These are phyloP conservation scores for Micractinium sp. DNA, from an alignment of 139 green algal species.

Conservation along the genomic window DNA sequence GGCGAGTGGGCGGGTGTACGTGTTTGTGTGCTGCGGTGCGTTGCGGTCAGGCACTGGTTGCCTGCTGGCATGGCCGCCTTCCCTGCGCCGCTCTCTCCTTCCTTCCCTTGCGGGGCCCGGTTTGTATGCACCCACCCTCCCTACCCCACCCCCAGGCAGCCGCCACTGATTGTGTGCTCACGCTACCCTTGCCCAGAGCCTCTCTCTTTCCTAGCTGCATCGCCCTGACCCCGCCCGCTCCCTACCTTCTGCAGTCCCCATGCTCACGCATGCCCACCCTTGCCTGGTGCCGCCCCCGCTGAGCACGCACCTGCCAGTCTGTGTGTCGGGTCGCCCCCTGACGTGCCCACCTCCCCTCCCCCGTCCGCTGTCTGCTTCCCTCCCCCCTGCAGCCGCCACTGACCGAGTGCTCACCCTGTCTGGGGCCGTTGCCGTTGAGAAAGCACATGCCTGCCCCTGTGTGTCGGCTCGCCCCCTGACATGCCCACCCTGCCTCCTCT, in stretches of 20 bases:
- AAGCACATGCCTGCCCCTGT: too few relatives aligned
- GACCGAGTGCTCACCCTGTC: conserved; percentile 50
- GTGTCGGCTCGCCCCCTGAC: too few relatives aligned
- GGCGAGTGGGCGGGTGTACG: not conserved
- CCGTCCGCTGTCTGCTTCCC: not conserved
- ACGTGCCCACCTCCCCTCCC: not conserved
- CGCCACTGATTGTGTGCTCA: conserved; percentile 49
- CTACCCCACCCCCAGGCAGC: not conserved
- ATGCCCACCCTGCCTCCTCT: not conserved
- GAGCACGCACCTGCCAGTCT: too few relatives aligned
- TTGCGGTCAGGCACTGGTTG: not conserved
- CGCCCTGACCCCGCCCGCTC: too few relatives aligned
- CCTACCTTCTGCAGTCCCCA: not conserved
- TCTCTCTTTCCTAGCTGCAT: too few relatives aligned
- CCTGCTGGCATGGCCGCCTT: not conserved
- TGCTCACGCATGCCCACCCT: conserved; percentile 35
- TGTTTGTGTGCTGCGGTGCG: not conserved
- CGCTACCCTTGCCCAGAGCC: not conserved
- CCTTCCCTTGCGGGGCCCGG: too few relatives aligned
- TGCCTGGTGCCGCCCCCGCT: conserved; percentile 44
- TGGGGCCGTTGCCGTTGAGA: conserved; percentile 51
- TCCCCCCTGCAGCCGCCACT: conserved; percentile 24
- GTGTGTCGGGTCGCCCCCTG: too few relatives aligned
- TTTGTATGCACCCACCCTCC: not conserved
- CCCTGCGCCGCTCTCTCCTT: not conserved